phyloP scores from a whole-genome alignment of 768 basidiomycete species.

The Suillus cothurnatus region DNA sequence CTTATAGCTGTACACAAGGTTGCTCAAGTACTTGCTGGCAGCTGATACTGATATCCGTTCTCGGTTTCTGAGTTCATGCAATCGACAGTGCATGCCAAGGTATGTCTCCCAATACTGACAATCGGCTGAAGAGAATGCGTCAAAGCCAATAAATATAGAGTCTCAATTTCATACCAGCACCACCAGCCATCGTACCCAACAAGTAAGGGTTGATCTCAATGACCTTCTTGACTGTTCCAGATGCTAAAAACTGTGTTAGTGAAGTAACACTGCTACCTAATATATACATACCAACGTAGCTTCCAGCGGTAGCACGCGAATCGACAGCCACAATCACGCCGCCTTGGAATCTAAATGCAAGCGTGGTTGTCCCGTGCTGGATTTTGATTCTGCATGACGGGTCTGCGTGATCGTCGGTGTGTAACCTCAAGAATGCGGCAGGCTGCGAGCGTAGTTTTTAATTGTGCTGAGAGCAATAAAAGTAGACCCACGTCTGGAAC shows the following conservation, averaged over 20 bases:
- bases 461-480: not conserved
- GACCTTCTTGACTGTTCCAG: slow-evolving; percentile 98
- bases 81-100: slow-evolving; percentile 94
- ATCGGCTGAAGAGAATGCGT: slow-evolving; percentile 58
- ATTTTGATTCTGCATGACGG: slow-evolving; percentile 96
- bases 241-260: slow-evolving; percentile 52
- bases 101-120: slow-evolving; percentile 99
- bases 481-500: slow-evolving; percentile 68
- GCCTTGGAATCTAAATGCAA: slow-evolving; percentile 95
- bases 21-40: slow-evolving; percentile 95
- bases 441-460: slow-evolving; percentile 54
- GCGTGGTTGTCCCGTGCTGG: slow-evolving; percentile 96
- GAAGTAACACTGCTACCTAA: slow-evolving; percentile 4
- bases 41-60: slow-evolving; percentile 99
- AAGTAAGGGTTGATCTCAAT: slow-evolving; percentile 99
- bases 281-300: slow-evolving; percentile 79
- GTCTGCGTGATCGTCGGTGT: slow-evolving; percentile 96
- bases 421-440: slow-evolving; percentile 83
- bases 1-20: slow-evolving; percentile 97
- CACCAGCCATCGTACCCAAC: slow-evolving; percentile 99
- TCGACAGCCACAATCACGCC: slow-evolving; percentile 99
- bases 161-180: slow-evolving; percentile 68
- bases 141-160: slow-evolving; percentile 10
- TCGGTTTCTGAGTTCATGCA: slow-evolving; percentile 94
- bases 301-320: slow-evolving; percentile 95